A percentile compares a stretch with the other conserved stretches of the same genome.
phyloP scores from a whole-genome alignment of 2,329 filamentous ascomycete genomes.

The Epicoccum nigrum region DNA sequence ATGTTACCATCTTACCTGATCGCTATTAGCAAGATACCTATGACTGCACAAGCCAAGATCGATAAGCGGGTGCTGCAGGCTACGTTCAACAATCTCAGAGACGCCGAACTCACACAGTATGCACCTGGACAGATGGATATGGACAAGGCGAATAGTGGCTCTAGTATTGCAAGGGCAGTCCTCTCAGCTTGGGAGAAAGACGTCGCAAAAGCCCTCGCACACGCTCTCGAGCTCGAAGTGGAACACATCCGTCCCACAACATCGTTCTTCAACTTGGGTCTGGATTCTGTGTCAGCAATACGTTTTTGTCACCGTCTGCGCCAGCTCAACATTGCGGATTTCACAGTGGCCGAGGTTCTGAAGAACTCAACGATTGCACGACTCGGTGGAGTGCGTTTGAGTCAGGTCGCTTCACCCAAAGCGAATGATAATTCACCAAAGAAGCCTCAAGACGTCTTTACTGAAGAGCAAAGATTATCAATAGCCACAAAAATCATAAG shows the following conservation, averaged over 20 bases:
- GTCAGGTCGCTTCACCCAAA: conserved; percentile 34
- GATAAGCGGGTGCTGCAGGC: conserved; percentile 63
- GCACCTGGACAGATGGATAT: conserved; percentile 41
- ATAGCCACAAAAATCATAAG: conserved; percentile 23
- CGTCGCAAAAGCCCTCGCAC: conserved; percentile 63
- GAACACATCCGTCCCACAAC: conserved; percentile 65
- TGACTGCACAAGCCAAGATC: conserved; percentile 76
- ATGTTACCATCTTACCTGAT: conserved; percentile 81
- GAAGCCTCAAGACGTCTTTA: conserved; percentile 22
- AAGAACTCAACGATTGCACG: conserved; percentile 69
- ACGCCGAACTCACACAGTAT: conserved; percentile 53
- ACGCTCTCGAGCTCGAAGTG: conserved; percentile 55
- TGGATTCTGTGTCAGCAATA: conserved; percentile 86
- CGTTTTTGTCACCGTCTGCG: conserved; percentile 66
- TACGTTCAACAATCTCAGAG: conserved; percentile 56
- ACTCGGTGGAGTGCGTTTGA: conserved; percentile 47
- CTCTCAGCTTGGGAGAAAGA: conserved; percentile 54
- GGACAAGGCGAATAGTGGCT: conserved; percentile 30
- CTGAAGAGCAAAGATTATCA: conserved; percentile 14
- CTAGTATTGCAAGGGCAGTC: background rate
- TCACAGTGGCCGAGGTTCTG: conserved; percentile 74
- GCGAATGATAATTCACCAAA: background rate
- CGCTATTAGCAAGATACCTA: conserved; percentile 71
- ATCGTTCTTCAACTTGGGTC: conserved; percentile 76
- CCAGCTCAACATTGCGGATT: conserved; percentile 50